Conservation (phyloP, 805 yeast genomes). For the Wickerhamiella kurtzmanii region DNA sequence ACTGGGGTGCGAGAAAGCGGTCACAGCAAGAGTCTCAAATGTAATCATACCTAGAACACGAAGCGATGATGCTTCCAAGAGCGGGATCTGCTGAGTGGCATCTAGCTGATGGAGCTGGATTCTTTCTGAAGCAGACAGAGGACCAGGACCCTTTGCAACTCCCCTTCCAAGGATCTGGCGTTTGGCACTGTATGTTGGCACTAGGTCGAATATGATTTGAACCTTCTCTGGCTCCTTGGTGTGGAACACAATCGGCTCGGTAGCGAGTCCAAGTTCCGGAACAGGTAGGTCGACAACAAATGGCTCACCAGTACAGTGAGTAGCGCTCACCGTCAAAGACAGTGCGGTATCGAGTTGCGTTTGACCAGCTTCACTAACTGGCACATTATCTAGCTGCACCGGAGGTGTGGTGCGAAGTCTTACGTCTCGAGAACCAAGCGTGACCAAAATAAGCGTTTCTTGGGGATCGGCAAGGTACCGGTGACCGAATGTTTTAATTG, state of each 20-base stretch:
- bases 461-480: slow-evolving; percentile 42
- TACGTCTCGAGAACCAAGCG: slow-evolving; percentile 75
- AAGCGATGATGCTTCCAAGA: slow-evolving; percentile 55
- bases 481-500: slow-evolving; percentile 79
- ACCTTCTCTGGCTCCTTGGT: slow-evolving; percentile 25
- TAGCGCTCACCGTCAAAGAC: slow-evolving; percentile 49
- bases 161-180: slow-evolving; percentile 63
- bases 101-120: slow-evolving; percentile 30
- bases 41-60: slow-evolving; percentile 65
- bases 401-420: slow-evolving; percentile 42
- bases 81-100: slow-evolving; percentile 51
- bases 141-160: slow-evolving; percentile 51
- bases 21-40: slow-evolving; percentile 61
- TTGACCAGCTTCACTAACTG: slow-evolving; percentile 58
- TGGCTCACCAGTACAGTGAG: slow-evolving; percentile 33
- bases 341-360: slow-evolving; percentile 83
- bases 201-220: slow-evolving; percentile 67
- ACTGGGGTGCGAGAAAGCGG: slow-evolving; percentile 57
- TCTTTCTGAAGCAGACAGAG: slow-evolving; percentile 22
- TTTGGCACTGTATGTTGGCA: slow-evolving; percentile 55
- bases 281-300: slow-evolving; percentile 67
- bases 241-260: slow-evolving; percentile 62
- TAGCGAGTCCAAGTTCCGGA: slow-evolving; percentile 51
- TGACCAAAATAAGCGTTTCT: slow-evolving; percentile 63
- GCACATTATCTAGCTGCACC: slow-evolving; percentile 58